These are phyloP conservation scores for Arthroderma sp. DNA, from an alignment of 2,329 filamentous ascomycete species.

Conservation along the genomic window DNA sequence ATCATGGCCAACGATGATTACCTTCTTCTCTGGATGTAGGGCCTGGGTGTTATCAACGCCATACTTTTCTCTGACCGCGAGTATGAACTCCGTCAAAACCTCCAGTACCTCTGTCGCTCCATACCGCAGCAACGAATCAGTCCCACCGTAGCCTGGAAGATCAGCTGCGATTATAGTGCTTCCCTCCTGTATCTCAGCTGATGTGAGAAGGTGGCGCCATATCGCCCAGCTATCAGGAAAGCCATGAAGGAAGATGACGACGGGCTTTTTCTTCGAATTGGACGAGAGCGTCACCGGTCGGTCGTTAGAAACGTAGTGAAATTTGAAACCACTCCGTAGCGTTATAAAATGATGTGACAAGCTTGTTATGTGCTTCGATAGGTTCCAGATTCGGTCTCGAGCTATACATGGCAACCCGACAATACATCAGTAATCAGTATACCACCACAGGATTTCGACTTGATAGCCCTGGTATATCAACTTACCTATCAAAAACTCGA, in stretches of 20 bases:
- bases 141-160: constrained; percentile 47
- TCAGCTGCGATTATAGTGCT: constrained; percentile 42
- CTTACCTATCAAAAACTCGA: constrained; percentile 30
- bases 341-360: constrained; percentile 41
- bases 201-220: constrained; percentile 38
- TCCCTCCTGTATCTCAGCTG: constrained; percentile 22
- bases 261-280: constrained; percentile 17
- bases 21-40: constrained; percentile 26
- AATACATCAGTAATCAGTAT: neutral
- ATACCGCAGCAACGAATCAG: constrained; percentile 38
- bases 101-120: constrained; percentile 40
- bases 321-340: constrained; percentile 35
- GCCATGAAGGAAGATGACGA: constrained; percentile 45
- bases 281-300: constrained; percentile 12
- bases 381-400: constrained; percentile 41
- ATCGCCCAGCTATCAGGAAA: constrained; percentile 47
- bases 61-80: constrained; percentile 37
- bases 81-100: constrained; percentile 39
- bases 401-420: constrained; percentile 22
- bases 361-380: constrained; percentile 34
- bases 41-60: constrained; percentile 19
- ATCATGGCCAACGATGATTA: constrained; percentile 41
- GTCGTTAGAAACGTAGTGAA: constrained; percentile 42
- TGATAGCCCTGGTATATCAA: neutral
- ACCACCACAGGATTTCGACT: neutral